Base-by-base conservation (phyloP, 495 filamentous ascomycete genomes). In the Penicillium riverlandense region DNA sequence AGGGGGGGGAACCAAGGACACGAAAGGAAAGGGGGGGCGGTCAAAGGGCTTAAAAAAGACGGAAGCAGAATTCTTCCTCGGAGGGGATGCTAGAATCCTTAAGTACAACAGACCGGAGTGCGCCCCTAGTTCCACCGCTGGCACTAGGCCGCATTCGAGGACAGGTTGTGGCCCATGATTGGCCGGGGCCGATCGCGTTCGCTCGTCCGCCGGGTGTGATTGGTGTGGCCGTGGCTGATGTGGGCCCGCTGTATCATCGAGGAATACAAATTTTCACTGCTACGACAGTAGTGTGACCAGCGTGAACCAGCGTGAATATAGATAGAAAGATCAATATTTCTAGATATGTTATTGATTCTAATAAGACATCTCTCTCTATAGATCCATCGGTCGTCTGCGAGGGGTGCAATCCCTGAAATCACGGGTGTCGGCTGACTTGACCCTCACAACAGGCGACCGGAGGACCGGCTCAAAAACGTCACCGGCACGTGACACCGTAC, bases 61-160 rank as follows among this genome's bases (percentile, higher is more conserved):
- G 65, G 56, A 63, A 58, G 56, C 55, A 59, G 66, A 65, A 67
- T 58, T 22, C 22, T 58, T 35, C 31, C 43, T 45, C 62, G 61
- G 65, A 65, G 66, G 62, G 67, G 67, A 63, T 61, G 64, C 59
- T 60, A 66, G 65, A 70, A 68, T 69, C 59, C 69, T 73, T 73
- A 73, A 73, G 68, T 73, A 73, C 67, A 60, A 65, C 62, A 57
- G 61, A 52, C 53, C 62, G 57, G 54, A 59, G 63, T 59, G 53
- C 65, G 57, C 55, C 57, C 58, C 55, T 54, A 69, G 62, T 65
- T 68, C 67, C 66, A 71, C 69, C 59, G 42, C 48, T 53, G 41
- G 49, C 61, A 47, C 54, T 70, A 61, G 50, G 48, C 63, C 59
- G 44, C 40, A 59, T 64, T 50, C 58, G 22, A 22, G 22, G 22